Evolutionary conservation across 306 rosid genomes (phyloP), one percentile per base, ranked within the genome.

Genomic region (Vigna trinervia): DNA sequence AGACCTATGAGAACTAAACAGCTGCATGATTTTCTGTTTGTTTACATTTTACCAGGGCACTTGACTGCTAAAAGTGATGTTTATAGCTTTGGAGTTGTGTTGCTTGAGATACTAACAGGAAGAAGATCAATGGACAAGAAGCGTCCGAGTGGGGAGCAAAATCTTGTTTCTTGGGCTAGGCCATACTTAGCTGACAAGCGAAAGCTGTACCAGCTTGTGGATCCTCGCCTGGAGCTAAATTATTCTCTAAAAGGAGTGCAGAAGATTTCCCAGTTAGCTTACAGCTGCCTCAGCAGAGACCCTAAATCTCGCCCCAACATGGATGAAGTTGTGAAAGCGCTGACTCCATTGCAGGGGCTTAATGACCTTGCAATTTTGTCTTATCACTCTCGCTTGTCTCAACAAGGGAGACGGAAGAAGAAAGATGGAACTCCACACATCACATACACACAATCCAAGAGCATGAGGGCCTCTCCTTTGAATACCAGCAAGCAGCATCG

Each of bases 41-140:
- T 74, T 66, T 71, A 47, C 3, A 17, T 70, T 80, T 54, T 75
- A 69, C 57, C 93, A 94, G 98, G 98, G 65, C 95, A 94, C 85
- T 85, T 94, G 89, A 92, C 97, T 58, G 86, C 98, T 39, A 94
- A 92, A 81, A 94, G 96, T 47, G 98, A 92, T 80, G 98, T 94
- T 85, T 94, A 92, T 80, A 92, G 97, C 93, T 89, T 94, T 20
- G 98, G 98, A 13, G 98, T 92, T 58, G 98, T 92, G 77, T 78
- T 94, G 59, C 95, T 94, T 52, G 95, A 94, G 90, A 92, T 94
- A 70, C 81, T 92, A 75, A 94, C 98, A 47, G 97, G 98, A 76
- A 84, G 97, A 83, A 88, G 98, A 88, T 94, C 98, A 22, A 92
- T 90, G 97, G 97, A 94, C 89, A 94, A 92, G 85, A 94, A 90